Evolutionary conservation across 371 early-diverging fungal genomes (phyloP), one percentile per base, ranked within the genome.

Genomic region (Syncephalastrum monosporum): DNA sequence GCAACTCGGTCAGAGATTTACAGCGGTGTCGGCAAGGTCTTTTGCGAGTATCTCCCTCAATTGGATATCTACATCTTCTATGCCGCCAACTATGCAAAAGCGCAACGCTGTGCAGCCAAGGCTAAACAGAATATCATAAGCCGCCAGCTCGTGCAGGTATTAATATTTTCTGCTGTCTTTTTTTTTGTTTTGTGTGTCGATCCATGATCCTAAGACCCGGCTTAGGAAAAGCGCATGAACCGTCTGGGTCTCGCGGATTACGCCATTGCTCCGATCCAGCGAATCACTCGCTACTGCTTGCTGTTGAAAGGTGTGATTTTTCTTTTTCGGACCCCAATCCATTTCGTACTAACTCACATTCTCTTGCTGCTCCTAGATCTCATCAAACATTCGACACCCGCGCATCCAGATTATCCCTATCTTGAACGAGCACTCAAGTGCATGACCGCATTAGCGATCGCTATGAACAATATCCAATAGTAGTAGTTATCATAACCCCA

Each of bases 221-320:
- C 65, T 50, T 65, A 69, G 17, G 71, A 69, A 57, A 76, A 72
- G 45, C 63, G 68, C 47, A 64, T 65, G 53, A 71, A 71, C 42
- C 59, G 65, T 25, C 68, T 82, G 61, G 51, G 65, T 5, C 53
- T 79, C 8, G 41, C 71, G 14, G 82, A 79, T 61, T 82, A 82
- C 49, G 65, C 77, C 71, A 82, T 82, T 60, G 69, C 77, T 47
- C 82, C 82, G 41, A 79, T 82, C 33, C 82, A 82, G 60, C 65
- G 82, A 41, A 68, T 82, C 50, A 73, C 79, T 19, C 67, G 82
- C 12, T 81, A 81, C 57, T 72, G 72, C 45, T 54, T 81, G 16
- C 61, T 81, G 42, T 43, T 81, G 21, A 70, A 71, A 75, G 81
- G 81, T 80, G 63, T 51, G 29, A 38, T 21, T 33, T 29, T 14